phyloP scores from a whole-genome alignment of 1,284 basidiomycete genomes.

The Apiotrichum gamsii region DNA sequence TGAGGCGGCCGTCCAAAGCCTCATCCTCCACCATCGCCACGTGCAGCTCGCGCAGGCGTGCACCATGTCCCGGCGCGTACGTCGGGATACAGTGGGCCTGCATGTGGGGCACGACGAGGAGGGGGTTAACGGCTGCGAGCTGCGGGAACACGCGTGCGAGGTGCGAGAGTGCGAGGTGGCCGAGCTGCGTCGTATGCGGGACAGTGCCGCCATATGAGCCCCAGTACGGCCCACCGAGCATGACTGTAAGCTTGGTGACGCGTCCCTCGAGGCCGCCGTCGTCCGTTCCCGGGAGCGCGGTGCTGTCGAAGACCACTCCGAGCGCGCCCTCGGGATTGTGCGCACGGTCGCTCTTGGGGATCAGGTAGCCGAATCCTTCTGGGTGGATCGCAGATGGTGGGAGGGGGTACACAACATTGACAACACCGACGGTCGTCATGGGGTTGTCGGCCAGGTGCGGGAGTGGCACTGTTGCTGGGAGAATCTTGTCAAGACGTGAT shows the following conservation, averaged over 20 bases:
- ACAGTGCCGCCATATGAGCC: too few relatives aligned
- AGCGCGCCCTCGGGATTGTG: conserved; percentile 53
- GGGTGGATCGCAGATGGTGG: conserved; percentile 56
- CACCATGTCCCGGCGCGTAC: conserved; percentile 65
- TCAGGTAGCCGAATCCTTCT: conserved; percentile 86
- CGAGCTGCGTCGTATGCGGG: conserved; percentile 26
- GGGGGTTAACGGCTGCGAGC: conserved; percentile 34
- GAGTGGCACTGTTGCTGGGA: conserved; percentile 41
- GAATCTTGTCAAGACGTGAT: conserved; percentile 18
- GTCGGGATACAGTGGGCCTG: conserved; percentile 78
- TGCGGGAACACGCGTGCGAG: conserved; percentile 54
- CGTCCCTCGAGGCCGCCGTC: conserved; percentile 34
- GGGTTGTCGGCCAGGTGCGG: conserved; percentile 50
- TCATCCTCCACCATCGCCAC: conserved; percentile 41
- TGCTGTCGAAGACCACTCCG: conserved; percentile 79
- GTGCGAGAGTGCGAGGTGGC: conserved; percentile 46
- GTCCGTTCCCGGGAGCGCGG: conserved; percentile 59
- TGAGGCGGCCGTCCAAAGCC: conserved; percentile 57
- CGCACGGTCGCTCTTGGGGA: conserved; percentile 58
- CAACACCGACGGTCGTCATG: conserved; percentile 59
- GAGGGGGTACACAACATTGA: conserved; percentile 57
- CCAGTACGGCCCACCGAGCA: conserved; percentile 80
- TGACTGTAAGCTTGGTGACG: conserved; percentile 70
- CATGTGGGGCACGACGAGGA: conserved; percentile 55
- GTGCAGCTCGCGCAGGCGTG: conserved; percentile 61